Evolutionary conservation across 805 yeast species (phyloP), one percentile per base, ranked within the genome.

Genomic region (Candida vartiovaarae): DNA sequence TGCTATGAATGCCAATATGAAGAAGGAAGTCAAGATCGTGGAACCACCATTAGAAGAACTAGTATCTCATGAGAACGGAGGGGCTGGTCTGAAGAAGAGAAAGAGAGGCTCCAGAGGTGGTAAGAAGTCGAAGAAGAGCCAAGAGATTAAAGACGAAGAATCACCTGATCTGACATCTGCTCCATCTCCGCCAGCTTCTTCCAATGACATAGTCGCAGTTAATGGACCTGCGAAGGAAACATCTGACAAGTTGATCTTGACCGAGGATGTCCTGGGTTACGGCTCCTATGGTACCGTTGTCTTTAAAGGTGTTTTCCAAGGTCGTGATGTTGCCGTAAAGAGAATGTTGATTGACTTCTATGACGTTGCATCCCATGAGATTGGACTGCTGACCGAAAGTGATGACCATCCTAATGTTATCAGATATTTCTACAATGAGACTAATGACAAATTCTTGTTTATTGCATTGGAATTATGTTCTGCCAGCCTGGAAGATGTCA

Each of bases 271-370:
- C n/a, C 65, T 93, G 40, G 99, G 99, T 1, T 88, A 87, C 60
- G 99, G 99, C 1, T 87, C 96, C 1, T 96, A 90, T 54, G 99
- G 99, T 27, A 93, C 99, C 0, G 88, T 91, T 28, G 99, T 93
- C 1, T 88, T 80, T 59, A 79, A 82, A 58, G 99, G 99, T 1
- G 75, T 78, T 4, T 93, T 90, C 65, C 96, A 91, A 58, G 82
- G 80, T 52, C 73, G 99, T 44, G 96, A 95, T 1, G 99, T 93
- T 5, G 99, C 99, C 0, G 95, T 93, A 6, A 93, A 93, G 61
- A 68, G 98, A 55, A 86, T 93, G 95, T 68, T 93, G 42, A 72
- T 90, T 32, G 96, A 90, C 59, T 93, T 90, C 57, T 91, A 85
- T 62, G 97, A 93, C 56, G 78, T 91, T 45, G 98, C 98, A 2